phyloP scores from a whole-genome alignment of 768 basidiomycete genomes.

The Podaxis sp. region DNA sequence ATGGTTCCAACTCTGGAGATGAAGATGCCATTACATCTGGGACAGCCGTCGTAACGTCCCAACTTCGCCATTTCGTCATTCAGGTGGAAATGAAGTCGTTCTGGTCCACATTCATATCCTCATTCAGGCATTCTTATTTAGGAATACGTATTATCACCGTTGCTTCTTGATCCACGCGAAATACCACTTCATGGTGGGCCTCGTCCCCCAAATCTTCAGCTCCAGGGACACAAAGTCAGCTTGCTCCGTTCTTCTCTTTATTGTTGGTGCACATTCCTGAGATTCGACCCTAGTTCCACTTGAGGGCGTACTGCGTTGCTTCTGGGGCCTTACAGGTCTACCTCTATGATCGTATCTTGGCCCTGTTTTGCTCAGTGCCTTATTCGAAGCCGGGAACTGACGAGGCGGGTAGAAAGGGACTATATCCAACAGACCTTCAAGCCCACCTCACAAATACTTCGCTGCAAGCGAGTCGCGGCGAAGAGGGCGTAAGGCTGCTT shows the following conservation, averaged over 20 bases:
- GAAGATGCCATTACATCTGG: conserved; percentile 26
- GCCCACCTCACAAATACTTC: conserved; percentile 93
- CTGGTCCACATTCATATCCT: neutral
- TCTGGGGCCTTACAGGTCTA: conserved; percentile 76
- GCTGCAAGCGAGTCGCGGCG: conserved; percentile 64
- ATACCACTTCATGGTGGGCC: conserved; percentile 23
- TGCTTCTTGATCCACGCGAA: conserved; percentile 71
- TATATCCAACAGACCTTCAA: conserved; percentile 43
- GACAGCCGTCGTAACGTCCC: conserved; percentile 73
- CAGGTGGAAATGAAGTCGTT: conserved; percentile 52
- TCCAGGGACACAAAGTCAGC: conserved; percentile 54
- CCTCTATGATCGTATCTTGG: conserved; percentile 78
- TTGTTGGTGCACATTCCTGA: neutral
- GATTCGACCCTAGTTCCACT: conserved; percentile 67
- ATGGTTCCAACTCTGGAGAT: conserved; percentile 29
- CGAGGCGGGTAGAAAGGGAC: conserved; percentile 19
- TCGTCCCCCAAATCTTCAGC: conserved; percentile 18
- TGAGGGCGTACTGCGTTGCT: conserved; percentile 83
- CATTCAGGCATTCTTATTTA: conserved; percentile 25
- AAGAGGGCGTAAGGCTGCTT: conserved; percentile 71
- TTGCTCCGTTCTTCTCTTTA: neutral
- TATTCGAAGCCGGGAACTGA: conserved; percentile 47
- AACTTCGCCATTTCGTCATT: conserved; percentile 92
- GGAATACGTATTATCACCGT: conserved; percentile 81
- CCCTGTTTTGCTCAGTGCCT: conserved; percentile 78